Evolutionary conservation across 2,329 filamentous ascomycete species (phyloP).

Genomic region (Venturia aucupariae): DNA sequence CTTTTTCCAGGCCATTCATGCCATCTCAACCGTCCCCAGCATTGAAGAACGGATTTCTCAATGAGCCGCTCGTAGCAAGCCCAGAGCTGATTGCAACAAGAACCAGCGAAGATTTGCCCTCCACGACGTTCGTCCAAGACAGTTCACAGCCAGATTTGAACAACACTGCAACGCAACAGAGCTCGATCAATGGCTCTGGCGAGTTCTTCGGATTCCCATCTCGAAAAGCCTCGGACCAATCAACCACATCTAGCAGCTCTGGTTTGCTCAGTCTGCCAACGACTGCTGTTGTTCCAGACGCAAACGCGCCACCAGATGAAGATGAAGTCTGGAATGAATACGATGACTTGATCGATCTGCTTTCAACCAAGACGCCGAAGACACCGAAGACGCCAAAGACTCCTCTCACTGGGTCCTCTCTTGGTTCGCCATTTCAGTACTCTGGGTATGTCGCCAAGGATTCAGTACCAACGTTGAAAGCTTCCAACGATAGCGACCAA

Average conservation of each 20-base stretch:
- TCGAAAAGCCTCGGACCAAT: constrained; percentile 61
- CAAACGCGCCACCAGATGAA: constrained; percentile 55
- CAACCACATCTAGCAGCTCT: constrained; percentile 58
- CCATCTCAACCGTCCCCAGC: constrained; percentile 34
- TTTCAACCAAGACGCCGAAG: constrained; percentile 28
- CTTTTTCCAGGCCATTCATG: constrained; percentile 75
- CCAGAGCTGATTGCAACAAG: constrained; percentile 15
- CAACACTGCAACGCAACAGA: not conserved
- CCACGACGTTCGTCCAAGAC: not conserved
- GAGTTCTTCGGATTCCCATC: constrained; percentile 26
- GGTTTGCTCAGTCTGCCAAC: constrained; percentile 51
- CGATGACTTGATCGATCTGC: constrained; percentile 71
- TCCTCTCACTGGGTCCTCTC: constrained; percentile 46
- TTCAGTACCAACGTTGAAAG: constrained; percentile 18
- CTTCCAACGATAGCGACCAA: not conserved
- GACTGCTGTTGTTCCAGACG: constrained; percentile 56
- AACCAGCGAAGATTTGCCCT: not conserved
- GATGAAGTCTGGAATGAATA: constrained; percentile 96
- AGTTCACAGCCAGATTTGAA: not conserved
- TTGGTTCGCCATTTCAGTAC: constrained; percentile 43
- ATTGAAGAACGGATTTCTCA: constrained; percentile 18
- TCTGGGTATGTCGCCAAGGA: constrained; percentile 28
- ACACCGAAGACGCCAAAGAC: constrained; percentile 25
- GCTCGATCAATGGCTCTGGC: constrained; percentile 1
- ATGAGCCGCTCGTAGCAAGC: constrained; percentile 18